Conservation (phyloP, 139 green algal species). For the Penium margaritaceum region DNA sequence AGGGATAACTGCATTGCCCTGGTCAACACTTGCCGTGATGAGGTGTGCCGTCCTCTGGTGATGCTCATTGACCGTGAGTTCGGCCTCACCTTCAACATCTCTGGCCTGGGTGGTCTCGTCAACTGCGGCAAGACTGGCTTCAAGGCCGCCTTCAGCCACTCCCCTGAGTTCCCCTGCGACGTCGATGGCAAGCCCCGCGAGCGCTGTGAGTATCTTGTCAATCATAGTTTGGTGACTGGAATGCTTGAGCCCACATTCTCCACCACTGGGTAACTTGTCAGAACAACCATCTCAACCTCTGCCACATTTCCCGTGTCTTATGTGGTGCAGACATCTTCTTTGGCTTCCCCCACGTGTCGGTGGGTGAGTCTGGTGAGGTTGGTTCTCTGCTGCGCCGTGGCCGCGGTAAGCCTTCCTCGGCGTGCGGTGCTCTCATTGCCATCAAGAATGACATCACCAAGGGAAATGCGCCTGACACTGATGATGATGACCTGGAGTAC, state of each 20-base stretch:
- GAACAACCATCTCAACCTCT: background rate
- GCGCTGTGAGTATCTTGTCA: background rate
- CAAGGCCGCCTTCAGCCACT: slow-evolving; percentile 55
- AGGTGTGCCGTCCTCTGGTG: slow-evolving; percentile 52
- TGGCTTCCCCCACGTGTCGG: slow-evolving; percentile 17
- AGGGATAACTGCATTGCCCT: slow-evolving; percentile 19
- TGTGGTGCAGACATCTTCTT: slow-evolving; percentile 9
- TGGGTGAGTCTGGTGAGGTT: slow-evolving; percentile 13
- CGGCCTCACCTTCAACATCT: slow-evolving; percentile 65
- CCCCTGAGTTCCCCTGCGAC: slow-evolving; percentile 32
- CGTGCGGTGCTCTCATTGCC: slow-evolving; percentile 11
- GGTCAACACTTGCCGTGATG: slow-evolving; percentile 57
- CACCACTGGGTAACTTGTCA: background rate
- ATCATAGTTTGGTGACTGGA: no score
- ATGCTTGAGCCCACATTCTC: background rate
- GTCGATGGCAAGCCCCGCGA: background rate
- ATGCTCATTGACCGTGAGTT: slow-evolving; percentile 54
- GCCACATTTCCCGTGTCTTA: background rate
- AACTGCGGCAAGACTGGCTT: slow-evolving; percentile 69
- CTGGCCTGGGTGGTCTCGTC: slow-evolving; percentile 70
- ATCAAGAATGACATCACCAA: slow-evolving; percentile 9
- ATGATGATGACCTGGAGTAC: slow-evolving; percentile 10
- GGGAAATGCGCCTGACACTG: background rate
- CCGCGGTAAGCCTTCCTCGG: slow-evolving; percentile 15
- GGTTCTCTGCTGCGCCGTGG: slow-evolving; percentile 12